These are phyloP conservation scores for Yarrowia phangngaensis DNA, from an alignment of 805 yeast genomes.

Conservation along the genomic window DNA sequence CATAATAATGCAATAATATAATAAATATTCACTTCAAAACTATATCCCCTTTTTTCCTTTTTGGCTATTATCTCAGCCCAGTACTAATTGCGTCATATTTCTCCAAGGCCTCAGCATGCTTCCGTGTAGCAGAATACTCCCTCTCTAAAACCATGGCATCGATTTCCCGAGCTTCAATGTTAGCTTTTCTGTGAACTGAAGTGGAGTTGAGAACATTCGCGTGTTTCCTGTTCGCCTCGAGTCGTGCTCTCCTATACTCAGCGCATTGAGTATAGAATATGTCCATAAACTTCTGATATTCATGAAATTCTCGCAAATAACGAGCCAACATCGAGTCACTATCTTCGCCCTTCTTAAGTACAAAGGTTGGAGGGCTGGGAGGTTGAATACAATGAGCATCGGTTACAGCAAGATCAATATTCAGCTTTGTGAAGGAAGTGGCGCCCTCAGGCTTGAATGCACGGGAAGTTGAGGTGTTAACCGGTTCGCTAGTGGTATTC, in stretches of 20 bases:
- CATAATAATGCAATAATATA: neutral
- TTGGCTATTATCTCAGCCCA: neutral
- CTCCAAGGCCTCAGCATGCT: conserved; percentile 10
- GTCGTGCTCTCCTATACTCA: conserved; percentile 1
- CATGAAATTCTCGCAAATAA: neutral
- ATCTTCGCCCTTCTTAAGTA: neutral
- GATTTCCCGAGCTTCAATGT: conserved; percentile 1
- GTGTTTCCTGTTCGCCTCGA: neutral
- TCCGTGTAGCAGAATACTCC: conserved; percentile 4
- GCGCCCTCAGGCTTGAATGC: conserved; percentile 12
- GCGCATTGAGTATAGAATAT: neutral
- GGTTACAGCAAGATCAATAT: conserved; percentile 6
- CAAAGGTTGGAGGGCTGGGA: neutral
- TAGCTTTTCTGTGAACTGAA: neutral
- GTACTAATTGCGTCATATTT: neutral
- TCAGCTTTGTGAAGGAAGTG: conserved; percentile 1
- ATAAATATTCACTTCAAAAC: too few relatives aligned
- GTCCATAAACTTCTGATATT: conserved; percentile 2
- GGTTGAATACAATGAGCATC: neutral
- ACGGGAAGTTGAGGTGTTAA: conserved; percentile 2
- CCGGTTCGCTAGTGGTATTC: conserved; percentile 14
- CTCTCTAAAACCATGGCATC: conserved; percentile 1
- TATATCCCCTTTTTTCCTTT: too few relatives aligned
- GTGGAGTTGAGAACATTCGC: neutral
- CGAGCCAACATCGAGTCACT: neutral